Conservation (phyloP, 2,329 filamentous ascomycete species). For the Grosmannia clavigera region DNA sequence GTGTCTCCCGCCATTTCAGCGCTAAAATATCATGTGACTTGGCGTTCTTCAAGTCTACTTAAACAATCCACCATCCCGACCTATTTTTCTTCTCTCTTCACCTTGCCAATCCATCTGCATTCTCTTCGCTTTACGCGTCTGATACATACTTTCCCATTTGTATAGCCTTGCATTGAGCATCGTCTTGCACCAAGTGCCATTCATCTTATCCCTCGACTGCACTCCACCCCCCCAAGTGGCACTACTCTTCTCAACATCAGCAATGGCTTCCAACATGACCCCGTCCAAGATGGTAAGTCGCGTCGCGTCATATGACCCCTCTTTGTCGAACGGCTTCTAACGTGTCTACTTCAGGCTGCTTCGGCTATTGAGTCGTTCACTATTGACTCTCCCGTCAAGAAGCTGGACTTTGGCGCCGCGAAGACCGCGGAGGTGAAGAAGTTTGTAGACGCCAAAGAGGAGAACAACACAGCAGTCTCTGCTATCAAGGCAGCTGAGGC, state of each 20-base stretch:
- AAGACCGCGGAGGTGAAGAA: conserved; percentile 55
- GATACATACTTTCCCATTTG: background rate
- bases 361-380: conserved; percentile 78
- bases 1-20: conserved; percentile 4
- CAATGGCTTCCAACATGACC: conserved; percentile 53
- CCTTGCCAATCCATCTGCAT: background rate
- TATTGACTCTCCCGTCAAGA: conserved; percentile 88
- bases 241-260: conserved; percentile 10
- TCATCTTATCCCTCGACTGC: background rate
- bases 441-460: conserved; percentile 37
- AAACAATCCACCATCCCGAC: conserved; percentile 9
- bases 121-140: conserved; percentile 5
- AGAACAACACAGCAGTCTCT: conserved; percentile 31
- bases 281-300: conserved; percentile 21
- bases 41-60: conserved; percentile 13
- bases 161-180: background rate
- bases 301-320: conserved; percentile 11
- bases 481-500: conserved; percentile 56
- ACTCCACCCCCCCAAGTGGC: background rate
- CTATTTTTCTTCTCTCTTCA: conserved; percentile 5
- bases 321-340: conserved; percentile 18
- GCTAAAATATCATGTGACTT: conserved; percentile 11
- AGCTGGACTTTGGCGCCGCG: conserved; percentile 60
- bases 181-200: background rate
- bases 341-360: conserved; percentile 52